These are phyloP conservation scores for Cladosporium colombiae DNA, from an alignment of 2,329 filamentous ascomycete genomes.

Conservation along the genomic window DNA sequence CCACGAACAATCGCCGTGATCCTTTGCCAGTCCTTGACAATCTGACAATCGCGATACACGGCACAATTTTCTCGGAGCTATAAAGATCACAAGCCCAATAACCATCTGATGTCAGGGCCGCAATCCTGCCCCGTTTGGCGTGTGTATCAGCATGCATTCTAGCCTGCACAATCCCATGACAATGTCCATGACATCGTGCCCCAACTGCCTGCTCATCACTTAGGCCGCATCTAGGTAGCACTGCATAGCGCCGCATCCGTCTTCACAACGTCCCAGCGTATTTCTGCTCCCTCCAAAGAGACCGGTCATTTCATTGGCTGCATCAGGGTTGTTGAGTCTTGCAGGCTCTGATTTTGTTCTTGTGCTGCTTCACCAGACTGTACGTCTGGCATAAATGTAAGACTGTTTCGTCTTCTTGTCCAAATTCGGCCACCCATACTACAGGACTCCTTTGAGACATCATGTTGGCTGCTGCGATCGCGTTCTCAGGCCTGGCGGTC, in stretches of 20 bases:
- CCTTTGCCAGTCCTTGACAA: not conserved
- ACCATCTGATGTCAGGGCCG: not conserved
- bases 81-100: not conserved
- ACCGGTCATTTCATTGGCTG: not conserved
- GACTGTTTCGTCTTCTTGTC: not conserved
- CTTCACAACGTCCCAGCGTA: not conserved
- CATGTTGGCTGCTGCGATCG: not conserved
- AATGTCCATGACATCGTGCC: not conserved
- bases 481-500: slow-evolving; percentile 1
- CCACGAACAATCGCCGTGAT: slow-evolving; percentile 15
- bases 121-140: not conserved
- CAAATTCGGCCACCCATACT: not conserved
- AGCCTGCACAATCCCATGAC: not conserved
- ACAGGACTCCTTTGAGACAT: not conserved
- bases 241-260: not conserved
- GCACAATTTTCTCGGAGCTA: not conserved
- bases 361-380: not conserved
- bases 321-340: too few relatives aligned
- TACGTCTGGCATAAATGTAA: not conserved
- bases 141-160: slow-evolving; percentile 1
- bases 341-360: not conserved
- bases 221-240: slow-evolving; percentile 15
- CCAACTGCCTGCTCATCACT: slow-evolving; percentile 9
- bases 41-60: not conserved
- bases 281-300: not conserved